phyloP scores from a whole-genome alignment of 192 early-diverging fungal genomes.

The Rhizophagus clarus region DNA sequence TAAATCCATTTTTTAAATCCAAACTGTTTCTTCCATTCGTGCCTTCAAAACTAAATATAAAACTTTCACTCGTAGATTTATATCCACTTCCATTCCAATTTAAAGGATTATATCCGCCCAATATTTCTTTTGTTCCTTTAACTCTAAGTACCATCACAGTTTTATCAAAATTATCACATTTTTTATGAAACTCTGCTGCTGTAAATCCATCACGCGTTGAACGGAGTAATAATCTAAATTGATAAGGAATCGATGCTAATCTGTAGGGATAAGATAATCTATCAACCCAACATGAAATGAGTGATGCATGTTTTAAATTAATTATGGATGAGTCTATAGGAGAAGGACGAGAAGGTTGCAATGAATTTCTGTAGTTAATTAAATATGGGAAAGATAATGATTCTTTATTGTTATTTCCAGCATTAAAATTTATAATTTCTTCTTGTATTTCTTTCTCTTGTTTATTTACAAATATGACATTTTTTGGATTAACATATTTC shows the following conservation, averaged over 20 bases:
- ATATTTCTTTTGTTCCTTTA: not conserved
- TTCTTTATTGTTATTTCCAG: not conserved
- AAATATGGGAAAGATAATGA: not conserved
- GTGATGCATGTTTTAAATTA: conserved; percentile 16
- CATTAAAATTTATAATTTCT: not conserved
- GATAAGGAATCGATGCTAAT: conserved; percentile 15
- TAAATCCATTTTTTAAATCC: not conserved
- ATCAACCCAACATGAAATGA: conserved; percentile 17
- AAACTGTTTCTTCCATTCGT: not conserved
- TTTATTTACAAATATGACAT: not conserved
- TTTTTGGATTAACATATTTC: not conserved
- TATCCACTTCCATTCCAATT: conserved; percentile 9
- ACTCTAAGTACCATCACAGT: conserved; percentile 8
- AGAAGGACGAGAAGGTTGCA: conserved; percentile 2
- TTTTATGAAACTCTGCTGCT: conserved; percentile 16
- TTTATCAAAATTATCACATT: conserved; percentile 12
- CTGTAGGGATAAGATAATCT: not conserved
- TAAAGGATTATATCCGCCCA: conserved; percentile 20
- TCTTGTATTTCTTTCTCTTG: not conserved
- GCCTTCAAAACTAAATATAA: conserved; percentile 2
- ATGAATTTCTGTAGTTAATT: not conserved
- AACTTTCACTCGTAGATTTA: conserved; percentile 4
- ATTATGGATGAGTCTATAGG: not conserved
- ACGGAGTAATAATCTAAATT: conserved; percentile 10
- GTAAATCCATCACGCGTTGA: conserved; percentile 4